phyloP scores from a whole-genome alignment of 768 basidiomycete genomes.

The Leccinum truebloodii region DNA sequence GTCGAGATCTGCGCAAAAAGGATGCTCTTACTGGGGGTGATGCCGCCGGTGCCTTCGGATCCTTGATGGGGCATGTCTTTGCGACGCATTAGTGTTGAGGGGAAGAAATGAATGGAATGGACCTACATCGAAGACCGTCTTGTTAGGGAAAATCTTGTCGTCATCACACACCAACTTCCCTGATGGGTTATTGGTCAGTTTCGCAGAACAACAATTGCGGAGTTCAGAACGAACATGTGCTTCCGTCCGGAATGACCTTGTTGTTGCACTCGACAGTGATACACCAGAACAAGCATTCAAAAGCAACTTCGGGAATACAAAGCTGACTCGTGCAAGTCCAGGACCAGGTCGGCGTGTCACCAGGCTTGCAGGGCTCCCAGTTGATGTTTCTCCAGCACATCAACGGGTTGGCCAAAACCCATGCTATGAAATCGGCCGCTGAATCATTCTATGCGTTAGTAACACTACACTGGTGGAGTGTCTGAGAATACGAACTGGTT shows the following conservation, averaged over 20 bases:
- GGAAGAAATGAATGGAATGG: not conserved
- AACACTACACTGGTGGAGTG: too few species aligned
- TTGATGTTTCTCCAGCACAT: conserved; percentile 3
- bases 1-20: not conserved
- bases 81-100: not conserved
- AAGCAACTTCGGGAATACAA: not conserved
- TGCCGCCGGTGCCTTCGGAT: not conserved
- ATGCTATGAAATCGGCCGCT: conserved; percentile 3
- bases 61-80: not conserved
- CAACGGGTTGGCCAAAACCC: not conserved
- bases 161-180: not conserved
- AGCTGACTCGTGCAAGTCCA: not conserved
- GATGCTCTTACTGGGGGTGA: not conserved
- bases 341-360: not conserved
- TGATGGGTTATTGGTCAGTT: not conserved
- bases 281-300: not conserved
- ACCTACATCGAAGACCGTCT: conserved; percentile 6
- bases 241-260: conserved; percentile 1
- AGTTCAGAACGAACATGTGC: conserved; percentile 5
- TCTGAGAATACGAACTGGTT: conserved; percentile 3
- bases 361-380: conserved; percentile 4
- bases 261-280: conserved; percentile 8
- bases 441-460: too few species aligned
- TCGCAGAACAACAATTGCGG: not conserved
- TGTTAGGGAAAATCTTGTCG: conserved; percentile 5